Base-by-base conservation (phyloP, 2,329 filamentous ascomycete species). In the Botrytis fragariae region DNA sequence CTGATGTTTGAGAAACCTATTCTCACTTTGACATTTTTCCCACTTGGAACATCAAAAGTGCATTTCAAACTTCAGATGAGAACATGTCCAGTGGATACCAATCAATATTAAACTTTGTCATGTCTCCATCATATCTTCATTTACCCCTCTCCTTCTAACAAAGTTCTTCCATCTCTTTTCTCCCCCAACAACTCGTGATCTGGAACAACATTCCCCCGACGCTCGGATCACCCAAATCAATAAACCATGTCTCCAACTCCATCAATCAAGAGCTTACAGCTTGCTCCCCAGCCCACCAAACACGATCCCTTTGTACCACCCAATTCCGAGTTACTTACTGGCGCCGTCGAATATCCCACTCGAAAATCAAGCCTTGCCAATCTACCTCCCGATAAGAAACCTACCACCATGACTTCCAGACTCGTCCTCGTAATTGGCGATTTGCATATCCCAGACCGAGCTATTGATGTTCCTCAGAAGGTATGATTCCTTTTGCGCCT, bases 361-460 rank as follows among this genome's bases (percentile, higher is more conserved):
- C 65, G 65, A 57, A 69, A 57, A 32, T 68, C 64, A 14, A 69
- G 65, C 14, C 65, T 69, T 44, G 65, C 65, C 29, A 69, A 69
- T 35, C 16, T 69, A 22, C 48, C 65, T 25, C 35, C 37, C 1
- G 35, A 32, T 20, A 69, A 57, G n/a, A 44, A 73, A 45, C 48
- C 64, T 62, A 48, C 44, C 42, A 61, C 51, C 63, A 92, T 90
- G 86, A 94, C 95, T 86, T 93, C 94, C 77, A 93, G 95, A 84
- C 88, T 97, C 78, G 94, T 97, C 81, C 89, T 97, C 81, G 93
- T 96, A 81, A 93, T 97, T 79, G 94, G 94, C 82, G 94, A 97
- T 85, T 89, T 97, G 72, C 94, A 97, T 85, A 97, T 97, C 84
- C 94, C 94, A 79, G 94, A 97, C 84, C 88, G 94, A 82, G 94